Evolutionary conservation across 495 filamentous ascomycete species (phyloP).

Genomic region (Penicillium macrosclerotiorum): DNA sequence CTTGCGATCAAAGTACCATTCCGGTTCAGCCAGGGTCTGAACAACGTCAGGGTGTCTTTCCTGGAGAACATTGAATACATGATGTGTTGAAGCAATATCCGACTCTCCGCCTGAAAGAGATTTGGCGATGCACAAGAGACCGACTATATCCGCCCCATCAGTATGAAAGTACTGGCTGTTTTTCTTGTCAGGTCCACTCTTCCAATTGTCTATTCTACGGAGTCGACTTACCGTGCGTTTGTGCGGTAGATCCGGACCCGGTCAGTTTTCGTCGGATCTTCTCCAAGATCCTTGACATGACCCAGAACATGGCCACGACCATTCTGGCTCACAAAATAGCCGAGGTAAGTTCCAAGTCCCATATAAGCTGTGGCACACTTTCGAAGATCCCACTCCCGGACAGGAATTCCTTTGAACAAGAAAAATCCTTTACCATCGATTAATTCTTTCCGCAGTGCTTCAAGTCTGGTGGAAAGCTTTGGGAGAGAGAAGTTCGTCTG

Average conservation of each 20-base stretch:
- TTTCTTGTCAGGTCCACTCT: background rate
- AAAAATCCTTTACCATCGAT: slow-evolving; percentile 86
- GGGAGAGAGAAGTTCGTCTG: slow-evolving; percentile 58
- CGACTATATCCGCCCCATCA: slow-evolving; percentile 75
- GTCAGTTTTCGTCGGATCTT: slow-evolving; percentile 77
- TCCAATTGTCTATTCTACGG: background rate
- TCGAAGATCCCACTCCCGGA: slow-evolving; percentile 68
- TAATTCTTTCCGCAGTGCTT: slow-evolving; percentile 62
- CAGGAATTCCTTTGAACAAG: slow-evolving; percentile 82
- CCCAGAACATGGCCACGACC: slow-evolving; percentile 83
- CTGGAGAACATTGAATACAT: slow-evolving; percentile 75
- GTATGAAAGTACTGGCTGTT: slow-evolving; percentile 72
- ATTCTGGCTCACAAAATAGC: slow-evolving; percentile 86
- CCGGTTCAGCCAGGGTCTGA: slow-evolving; percentile 62
- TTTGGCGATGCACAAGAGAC: slow-evolving; percentile 72
- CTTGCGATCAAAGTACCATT: slow-evolving; percentile 90
- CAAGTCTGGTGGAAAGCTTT: slow-evolving; percentile 54
- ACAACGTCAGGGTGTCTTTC: slow-evolving; percentile 71
- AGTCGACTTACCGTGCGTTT: slow-evolving; percentile 63
- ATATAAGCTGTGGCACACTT: slow-evolving; percentile 88
- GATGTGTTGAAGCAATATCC: slow-evolving; percentile 72
- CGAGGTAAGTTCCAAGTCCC: slow-evolving; percentile 82
- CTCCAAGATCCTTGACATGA: slow-evolving; percentile 87
- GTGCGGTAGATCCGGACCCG: slow-evolving; percentile 86
- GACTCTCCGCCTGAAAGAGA: slow-evolving; percentile 76